Conservation (phyloP, 2,329 filamentous ascomycete species). For the Chrysosporium keratinophilum region DNA sequence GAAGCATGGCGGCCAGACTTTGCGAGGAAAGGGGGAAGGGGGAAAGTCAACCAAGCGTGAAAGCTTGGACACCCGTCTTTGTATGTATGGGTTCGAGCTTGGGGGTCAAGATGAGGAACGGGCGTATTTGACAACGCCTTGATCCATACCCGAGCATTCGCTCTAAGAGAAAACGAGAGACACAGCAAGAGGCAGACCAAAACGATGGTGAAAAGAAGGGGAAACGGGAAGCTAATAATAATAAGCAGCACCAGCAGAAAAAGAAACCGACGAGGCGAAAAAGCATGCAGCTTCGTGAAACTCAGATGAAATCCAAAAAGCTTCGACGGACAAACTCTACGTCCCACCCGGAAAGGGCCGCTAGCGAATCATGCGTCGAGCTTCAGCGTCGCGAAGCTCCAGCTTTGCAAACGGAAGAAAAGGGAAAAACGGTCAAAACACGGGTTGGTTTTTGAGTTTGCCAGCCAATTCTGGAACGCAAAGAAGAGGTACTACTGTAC, state of each 20-base stretch:
- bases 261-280: not conserved
- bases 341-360: not conserved
- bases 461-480: not conserved
- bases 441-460: not conserved
- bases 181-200: not conserved
- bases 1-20: slow-evolving; percentile 4
- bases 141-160: not conserved
- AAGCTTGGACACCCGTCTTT: too few relatives aligned
- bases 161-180: not conserved
- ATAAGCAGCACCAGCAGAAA: too few relatives aligned
- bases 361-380: not conserved
- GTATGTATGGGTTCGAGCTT: not conserved
- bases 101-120: not conserved
- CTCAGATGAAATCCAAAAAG: not conserved
- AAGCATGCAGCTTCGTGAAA: not conserved
- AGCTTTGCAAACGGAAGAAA: not conserved
- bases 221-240: not conserved
- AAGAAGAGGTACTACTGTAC: not conserved
- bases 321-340: not conserved
- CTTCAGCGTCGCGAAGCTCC: not conserved
- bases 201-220: not conserved
- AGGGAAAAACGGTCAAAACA: not conserved
- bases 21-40: too few relatives aligned
- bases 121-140: not conserved
- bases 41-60: too few relatives aligned